Conservation (phyloP, 2,329 filamentous ascomycete genomes). For the Apiospora marii region DNA sequence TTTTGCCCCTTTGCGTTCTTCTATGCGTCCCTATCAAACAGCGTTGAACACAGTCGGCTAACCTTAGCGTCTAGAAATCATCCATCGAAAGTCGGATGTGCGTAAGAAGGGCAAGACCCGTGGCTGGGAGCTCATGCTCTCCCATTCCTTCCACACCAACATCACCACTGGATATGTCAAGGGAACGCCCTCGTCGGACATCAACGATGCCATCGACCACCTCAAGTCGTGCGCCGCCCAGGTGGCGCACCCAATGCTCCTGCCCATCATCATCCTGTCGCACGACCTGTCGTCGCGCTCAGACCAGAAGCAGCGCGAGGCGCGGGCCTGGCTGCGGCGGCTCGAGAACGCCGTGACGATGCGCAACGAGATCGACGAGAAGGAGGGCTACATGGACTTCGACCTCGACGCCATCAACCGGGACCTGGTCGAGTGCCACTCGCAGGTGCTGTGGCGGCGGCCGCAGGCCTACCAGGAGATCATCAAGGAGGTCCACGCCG, state of each 20-base stretch:
- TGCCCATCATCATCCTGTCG: conserved; percentile 65
- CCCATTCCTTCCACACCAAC: conserved; percentile 60
- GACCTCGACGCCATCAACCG: conserved; percentile 68
- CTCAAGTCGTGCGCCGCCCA: conserved; percentile 57
- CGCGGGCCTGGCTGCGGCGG: conserved; percentile 66
- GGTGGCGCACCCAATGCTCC: conserved; percentile 64
- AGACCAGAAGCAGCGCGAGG: conserved; percentile 69
- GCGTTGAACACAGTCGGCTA: conserved; percentile 22
- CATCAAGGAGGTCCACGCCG: conserved; percentile 55
- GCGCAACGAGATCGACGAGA: conserved; percentile 65
- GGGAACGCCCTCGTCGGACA: conserved; percentile 65
- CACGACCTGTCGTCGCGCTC: conserved; percentile 64
- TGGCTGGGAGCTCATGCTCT: conserved; percentile 71
- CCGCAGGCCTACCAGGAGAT: conserved; percentile 68
- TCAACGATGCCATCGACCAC: conserved; percentile 58
- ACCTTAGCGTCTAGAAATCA: conserved; percentile 55
- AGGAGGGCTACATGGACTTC: conserved; percentile 61
- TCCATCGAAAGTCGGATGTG: conserved; percentile 72
- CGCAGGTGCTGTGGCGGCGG: conserved; percentile 68
- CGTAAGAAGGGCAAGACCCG: conserved; percentile 69
- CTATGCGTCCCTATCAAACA: not conserved
- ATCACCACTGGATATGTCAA: conserved; percentile 69
- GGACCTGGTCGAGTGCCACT: conserved; percentile 70
- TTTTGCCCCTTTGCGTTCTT: conserved; percentile 24
- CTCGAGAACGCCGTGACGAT: conserved; percentile 69